Base-by-base conservation (phyloP, 2,329 filamentous ascomycete genomes). In the Didymella lethalis region DNA sequence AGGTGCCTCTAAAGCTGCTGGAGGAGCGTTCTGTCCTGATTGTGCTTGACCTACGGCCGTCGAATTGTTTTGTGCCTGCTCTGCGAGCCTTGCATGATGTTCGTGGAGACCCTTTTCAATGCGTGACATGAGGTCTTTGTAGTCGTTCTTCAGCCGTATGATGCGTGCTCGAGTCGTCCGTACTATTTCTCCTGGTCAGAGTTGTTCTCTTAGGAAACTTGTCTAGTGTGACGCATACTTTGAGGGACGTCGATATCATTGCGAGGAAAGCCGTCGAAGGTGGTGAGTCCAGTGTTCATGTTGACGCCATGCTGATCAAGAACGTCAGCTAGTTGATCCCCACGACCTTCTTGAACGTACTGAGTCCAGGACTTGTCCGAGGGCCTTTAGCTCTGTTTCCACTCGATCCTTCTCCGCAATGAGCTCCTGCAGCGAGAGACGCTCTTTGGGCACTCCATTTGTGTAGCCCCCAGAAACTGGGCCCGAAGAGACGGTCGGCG, bases 211-310 rank as follows among this genome's bases (percentile, higher is more conserved):
- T 46, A 12, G 38, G 2, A 5, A 10, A n/a, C 18, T 25, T 44
- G 31, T 28, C 32, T 31, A 40, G 48, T 53, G 32, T 40, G 59
- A 45, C 49, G 54, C 83, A 65, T 87, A 95, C 92, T 95, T 80
- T 97, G 94, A 26, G 95, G 90, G 63, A 99, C 90, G 76, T 99
- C 95, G 64, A 99, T 89, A 78, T 99, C 95, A 69, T 91, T 89
- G 74, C 95, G 87, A 31, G 95, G 95, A 75, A 92, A 99, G 47
- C 95, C 95, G 78, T 98, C 95, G 61, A 88, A 86, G 14, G 94
- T 97, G 25, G 92, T 87, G 38, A 99, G 86, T 57, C 87, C 84
- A 7, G 95, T 97, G 70, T 90, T 89, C 95, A 99, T 99, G 70
- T 90, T 89, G 52, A 97, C 94, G 44, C 90, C 88, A 82, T 98